Percentiles rank a stretch among this genome's conserved stretches.
Conservation (phyloP, 164 flowering plant species). For the Liriodendron chinense region DNA sequence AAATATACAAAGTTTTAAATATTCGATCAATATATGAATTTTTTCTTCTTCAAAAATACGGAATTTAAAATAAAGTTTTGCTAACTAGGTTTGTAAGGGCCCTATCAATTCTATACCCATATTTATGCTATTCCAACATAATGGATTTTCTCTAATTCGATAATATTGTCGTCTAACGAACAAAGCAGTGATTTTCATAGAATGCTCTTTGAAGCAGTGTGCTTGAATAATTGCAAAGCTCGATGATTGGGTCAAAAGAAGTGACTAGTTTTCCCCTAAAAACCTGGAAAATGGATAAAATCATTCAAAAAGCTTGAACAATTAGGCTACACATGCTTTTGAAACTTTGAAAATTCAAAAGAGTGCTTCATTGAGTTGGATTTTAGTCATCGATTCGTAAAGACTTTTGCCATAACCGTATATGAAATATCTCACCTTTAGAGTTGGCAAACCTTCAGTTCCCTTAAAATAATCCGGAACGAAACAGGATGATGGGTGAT, state of each 20-base stretch:
- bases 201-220: background rate
- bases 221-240: background rate
- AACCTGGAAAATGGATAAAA: background rate
- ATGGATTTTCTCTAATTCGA: too few relatives aligned
- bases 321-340: background rate
- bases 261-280: background rate
- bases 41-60: too few relatives aligned
- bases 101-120: too few relatives aligned
- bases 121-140: too few relatives aligned
- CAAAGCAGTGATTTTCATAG: too few relatives aligned
- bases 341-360: too few relatives aligned
- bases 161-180: too few relatives aligned
- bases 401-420: background rate
- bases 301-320: background rate
- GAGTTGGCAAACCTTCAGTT: constrained; percentile 2
- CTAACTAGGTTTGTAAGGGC: too few relatives aligned
- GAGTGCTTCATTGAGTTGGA: background rate
- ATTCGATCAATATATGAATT: too few relatives aligned
- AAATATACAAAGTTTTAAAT: too few relatives aligned
- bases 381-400: background rate
- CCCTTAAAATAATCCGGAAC: background rate
- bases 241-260: background rate
- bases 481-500: background rate
- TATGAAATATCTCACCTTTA: constrained; percentile 10
- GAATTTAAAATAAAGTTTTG: too few relatives aligned